These are phyloP conservation scores for Lepidium didymum DNA, from an alignment of 345 rosid genomes.

Conservation along the genomic window DNA sequence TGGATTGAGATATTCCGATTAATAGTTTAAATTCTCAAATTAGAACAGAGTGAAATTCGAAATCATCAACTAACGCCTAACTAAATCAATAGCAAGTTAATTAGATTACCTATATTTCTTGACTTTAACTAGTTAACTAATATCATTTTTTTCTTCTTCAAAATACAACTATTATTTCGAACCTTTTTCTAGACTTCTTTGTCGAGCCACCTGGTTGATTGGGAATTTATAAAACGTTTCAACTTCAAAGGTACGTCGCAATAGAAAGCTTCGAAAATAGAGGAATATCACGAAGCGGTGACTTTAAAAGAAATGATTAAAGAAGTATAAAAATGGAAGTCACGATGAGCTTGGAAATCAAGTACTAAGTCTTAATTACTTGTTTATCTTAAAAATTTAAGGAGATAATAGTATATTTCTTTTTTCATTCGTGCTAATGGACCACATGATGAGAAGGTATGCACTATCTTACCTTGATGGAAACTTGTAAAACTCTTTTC, in stretches of 20 bases:
- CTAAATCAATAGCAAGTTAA: too few relatives aligned
- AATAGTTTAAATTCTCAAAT: too few relatives aligned
- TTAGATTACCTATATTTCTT: too few relatives aligned
- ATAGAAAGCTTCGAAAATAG: not conserved
- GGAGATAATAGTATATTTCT: not conserved
- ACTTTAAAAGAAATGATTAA: conserved; percentile 11
- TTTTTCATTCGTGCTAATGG: conserved; percentile 8
- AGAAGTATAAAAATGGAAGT: conserved; percentile 7
- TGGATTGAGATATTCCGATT: too few relatives aligned
- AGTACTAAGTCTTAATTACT: conserved; percentile 3
- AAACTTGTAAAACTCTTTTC: too few relatives aligned
- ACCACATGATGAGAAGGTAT: too few relatives aligned
- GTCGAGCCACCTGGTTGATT: not conserved
- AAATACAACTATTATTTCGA: not conserved
- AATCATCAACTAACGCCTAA: too few relatives aligned
- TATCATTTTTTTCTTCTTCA: too few relatives aligned
- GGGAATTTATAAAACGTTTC: not conserved
- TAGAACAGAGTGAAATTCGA: too few relatives aligned
- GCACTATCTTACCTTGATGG: too few relatives aligned
- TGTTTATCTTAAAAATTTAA: not conserved
- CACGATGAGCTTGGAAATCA: conserved; percentile 12
- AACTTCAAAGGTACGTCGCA: not conserved
- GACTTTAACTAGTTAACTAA: too few relatives aligned
- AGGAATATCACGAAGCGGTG: conserved; percentile 22
- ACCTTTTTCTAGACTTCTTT: not conserved